Evolutionary conservation across 1,139 yeast species (phyloP), one percentile per base, ranked within the genome.

Genomic region (Hyphopichia fennica): DNA sequence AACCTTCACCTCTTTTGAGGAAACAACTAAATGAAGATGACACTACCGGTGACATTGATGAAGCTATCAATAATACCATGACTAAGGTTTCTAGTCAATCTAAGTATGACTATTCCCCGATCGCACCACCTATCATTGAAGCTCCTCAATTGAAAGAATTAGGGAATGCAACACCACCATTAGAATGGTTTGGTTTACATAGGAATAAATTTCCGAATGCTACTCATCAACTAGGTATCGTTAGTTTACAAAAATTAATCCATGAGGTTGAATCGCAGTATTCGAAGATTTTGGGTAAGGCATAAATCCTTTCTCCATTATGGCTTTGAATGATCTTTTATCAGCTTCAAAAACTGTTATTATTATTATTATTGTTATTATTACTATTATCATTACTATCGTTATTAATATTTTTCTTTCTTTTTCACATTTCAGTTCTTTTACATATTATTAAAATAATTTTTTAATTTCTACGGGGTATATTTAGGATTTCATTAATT

Each of bases 111-210:
- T 93, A 93, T 53, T 57, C 75, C 15, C 80, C 98, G 0, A 56
- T 87, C 22, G 81, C 77, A 32, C 86, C 87, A 9, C 96, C 97
- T 1, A 71, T 80, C 9, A 89, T 93, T 37, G 95, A 87, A 47
- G 88, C 93, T 19, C 98, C 98, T 1, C 95, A 85, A 53, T 70
- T 93, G 52, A 82, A 83, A 54, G 98, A 93, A 57, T 72, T 93
- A 56, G 98, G 98, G 25, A 93, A 87, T 63, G 98, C 97, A 1
- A 93, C 99, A 0, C 99, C 99, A 1, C 98, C 99, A 2, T 68
- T 93, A 47, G 98, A 93, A 60, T 93, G 99, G 99, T 87, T 93
- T 67, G 99, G 99, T 1, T 73, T 93, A 27, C 95, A 93, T 59
- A 74, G 98, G 51, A 80, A 84, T 52, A 81, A 83, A 50, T 81